Base-by-base conservation (phyloP, 768 basidiomycete species). In the Obba rivulosa region DNA sequence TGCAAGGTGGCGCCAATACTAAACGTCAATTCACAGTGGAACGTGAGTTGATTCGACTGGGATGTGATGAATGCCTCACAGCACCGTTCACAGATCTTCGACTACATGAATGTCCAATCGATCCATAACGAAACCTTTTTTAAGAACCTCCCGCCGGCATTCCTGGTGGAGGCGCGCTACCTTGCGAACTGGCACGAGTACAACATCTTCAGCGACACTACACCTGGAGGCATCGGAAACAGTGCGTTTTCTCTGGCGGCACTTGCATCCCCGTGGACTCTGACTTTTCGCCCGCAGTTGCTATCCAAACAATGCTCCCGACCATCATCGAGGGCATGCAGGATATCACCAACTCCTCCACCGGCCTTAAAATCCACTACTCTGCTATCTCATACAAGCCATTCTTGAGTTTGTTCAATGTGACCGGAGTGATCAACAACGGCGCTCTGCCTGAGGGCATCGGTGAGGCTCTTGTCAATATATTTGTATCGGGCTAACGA, bases 101-200 rank as follows among this genome's bases (percentile, higher is more conserved):
- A 87, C 56, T 88, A 76, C 54, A 80, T 88, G 73, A 87, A 86
- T 58, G 83, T 88, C 43, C 73, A 85, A 55, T 73, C 57, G 39
- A 82, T 85, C 43, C 84, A 90, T 63, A 81, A 87, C 49, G 68
- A 68, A 23, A 71, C 69, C 0, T 89, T 85, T 52, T 58, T 67
- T 8, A 45, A 66, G 0, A 51, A 48, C 0, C 69, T 87, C 3
- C 80, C 83, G 8, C 28, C 65, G 1, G 70, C 69, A 0, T 77
- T 69, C 55, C 69, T 85, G 16, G 71, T 65, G 8, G 80, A 79
- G 58, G 80, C 75, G 3, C 71, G 78, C 17, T 73, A 70, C 39
- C 72, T 89, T 7, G 86, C 85, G 2, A 78, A 85, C 65, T 89
- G 73, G 70, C 85, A 87, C 59, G 83, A 88, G 66, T 79, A 83